Conservation (phyloP, 768 basidiomycete genomes). For the Ephemerocybe angulata region DNA sequence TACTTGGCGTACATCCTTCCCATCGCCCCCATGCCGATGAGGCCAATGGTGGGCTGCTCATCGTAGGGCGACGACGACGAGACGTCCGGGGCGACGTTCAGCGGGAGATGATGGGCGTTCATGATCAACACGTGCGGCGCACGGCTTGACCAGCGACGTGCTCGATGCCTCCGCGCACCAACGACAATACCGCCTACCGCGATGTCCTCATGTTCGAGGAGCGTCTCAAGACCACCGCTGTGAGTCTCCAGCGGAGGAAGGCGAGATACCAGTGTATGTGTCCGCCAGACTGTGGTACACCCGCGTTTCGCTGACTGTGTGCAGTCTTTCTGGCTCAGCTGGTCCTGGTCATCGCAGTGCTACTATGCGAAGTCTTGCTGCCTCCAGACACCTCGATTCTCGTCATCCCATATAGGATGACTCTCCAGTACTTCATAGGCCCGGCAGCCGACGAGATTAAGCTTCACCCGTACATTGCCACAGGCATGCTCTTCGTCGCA, state of each 20-base stretch:
- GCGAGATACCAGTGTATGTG: slow-evolving; percentile 70
- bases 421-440: slow-evolving; percentile 50
- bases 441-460: slow-evolving; percentile 42
- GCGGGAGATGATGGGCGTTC: slow-evolving; percentile 16
- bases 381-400: slow-evolving; percentile 61
- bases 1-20: slow-evolving; percentile 86
- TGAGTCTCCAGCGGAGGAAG: slow-evolving; percentile 75
- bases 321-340: slow-evolving; percentile 76
- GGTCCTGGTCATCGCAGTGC: slow-evolving; percentile 61
- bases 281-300: slow-evolving; percentile 15
- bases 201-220: slow-evolving; percentile 94
- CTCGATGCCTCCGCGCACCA: slow-evolving; percentile 8
- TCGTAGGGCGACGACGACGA: slow-evolving; percentile 30
- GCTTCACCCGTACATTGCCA: slow-evolving; percentile 71
- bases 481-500: slow-evolving; percentile 79
- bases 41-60: slow-evolving; percentile 73
- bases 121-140: background rate
- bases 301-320: slow-evolving; percentile 13
- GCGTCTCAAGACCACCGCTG: slow-evolving; percentile 89
- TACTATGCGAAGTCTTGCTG: slow-evolving; percentile 73
- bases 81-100: slow-evolving; percentile 29
- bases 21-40: slow-evolving; percentile 99
- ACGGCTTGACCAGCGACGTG: background rate
- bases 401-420: slow-evolving; percentile 53
- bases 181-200: slow-evolving; percentile 73